A percentile compares a stretch with the other conserved stretches of the same genome.
phyloP scores from a whole-genome alignment of 2,329 filamentous ascomycete genomes.

The Pseudophaeomoniella oleicola region DNA sequence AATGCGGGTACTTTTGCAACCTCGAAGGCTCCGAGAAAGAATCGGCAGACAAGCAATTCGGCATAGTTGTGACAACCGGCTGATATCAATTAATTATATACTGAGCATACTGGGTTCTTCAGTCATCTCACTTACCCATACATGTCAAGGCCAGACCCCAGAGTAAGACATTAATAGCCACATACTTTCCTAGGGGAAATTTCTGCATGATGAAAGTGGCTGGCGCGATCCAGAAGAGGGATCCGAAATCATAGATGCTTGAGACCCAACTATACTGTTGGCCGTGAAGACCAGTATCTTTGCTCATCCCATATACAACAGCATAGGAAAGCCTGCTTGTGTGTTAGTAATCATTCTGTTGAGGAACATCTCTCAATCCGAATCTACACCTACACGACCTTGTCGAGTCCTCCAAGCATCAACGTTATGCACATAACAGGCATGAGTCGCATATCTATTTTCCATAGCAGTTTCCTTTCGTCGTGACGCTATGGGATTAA shows the following conservation, averaged over 20 bases:
- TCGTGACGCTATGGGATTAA: no score
- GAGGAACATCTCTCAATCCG: conserved; percentile 24
- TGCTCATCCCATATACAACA: conserved; percentile 6
- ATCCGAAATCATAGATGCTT: conserved; percentile 27
- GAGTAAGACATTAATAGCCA: conserved; percentile 6
- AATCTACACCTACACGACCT: conserved; percentile 27
- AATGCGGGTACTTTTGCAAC: conserved; percentile 34
- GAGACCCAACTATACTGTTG: conserved; percentile 3
- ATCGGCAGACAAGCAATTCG: conserved; percentile 28
- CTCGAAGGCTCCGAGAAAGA: conserved; percentile 33
- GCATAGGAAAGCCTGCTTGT: no score
- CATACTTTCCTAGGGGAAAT: conserved; percentile 23
- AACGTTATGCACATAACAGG: conserved; percentile 1
- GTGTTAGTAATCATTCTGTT: conserved; percentile 14
- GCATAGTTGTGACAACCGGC: conserved; percentile 27
- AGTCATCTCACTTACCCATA: conserved; percentile 20
- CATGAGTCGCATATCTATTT: conserved; percentile 1
- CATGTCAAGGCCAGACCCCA: conserved; percentile 18
- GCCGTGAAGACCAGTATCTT: conserved; percentile 11
- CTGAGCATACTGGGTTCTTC: conserved; percentile 24
- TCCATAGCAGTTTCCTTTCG: conserved; percentile 1
- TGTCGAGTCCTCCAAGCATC: conserved; percentile 4
- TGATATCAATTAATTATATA: conserved; percentile 27
- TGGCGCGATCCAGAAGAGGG: conserved; percentile 22
- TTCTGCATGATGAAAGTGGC: conserved; percentile 27